These are phyloP conservation scores for Pichia nakasei DNA, from an alignment of 805 yeast species.

Conservation along the genomic window DNA sequence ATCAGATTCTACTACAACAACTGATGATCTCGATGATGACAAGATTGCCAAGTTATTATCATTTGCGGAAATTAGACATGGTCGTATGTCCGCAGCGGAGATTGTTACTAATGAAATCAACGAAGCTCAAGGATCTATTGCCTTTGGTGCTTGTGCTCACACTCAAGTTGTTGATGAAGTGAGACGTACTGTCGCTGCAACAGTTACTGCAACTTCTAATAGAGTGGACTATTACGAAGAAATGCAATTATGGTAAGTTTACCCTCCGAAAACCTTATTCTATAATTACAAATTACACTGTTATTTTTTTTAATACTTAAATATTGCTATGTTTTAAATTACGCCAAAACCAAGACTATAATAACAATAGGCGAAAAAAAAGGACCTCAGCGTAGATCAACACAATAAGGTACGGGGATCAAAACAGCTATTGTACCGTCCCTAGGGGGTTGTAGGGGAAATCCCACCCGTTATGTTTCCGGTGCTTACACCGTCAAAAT, in stretches of 20 bases:
- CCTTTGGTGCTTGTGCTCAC: constrained; percentile 44
- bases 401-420: too few relatives aligned
- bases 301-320: too few relatives aligned
- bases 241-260: constrained; percentile 27
- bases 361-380: too few relatives aligned
- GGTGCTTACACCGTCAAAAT: too few relatives aligned
- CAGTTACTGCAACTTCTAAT: constrained; percentile 8
- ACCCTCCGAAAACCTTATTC: too few relatives aligned
- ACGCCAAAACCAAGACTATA: too few relatives aligned
- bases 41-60: constrained; percentile 19
- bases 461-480: too few relatives aligned
- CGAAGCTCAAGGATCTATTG: constrained; percentile 32
- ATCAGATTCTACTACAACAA: not conserved
- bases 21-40: not conserved
- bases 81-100: constrained; percentile 33
- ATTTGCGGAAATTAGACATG: constrained; percentile 34
- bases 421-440: too few relatives aligned
- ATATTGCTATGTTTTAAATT: too few relatives aligned
- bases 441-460: too few relatives aligned
- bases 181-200: constrained; percentile 19
- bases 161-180: constrained; percentile 30
- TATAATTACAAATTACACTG: too few relatives aligned
- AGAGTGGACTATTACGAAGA: constrained; percentile 28
- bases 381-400: too few relatives aligned
- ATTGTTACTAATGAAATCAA: constrained; percentile 30